phyloP scores from a whole-genome alignment of 352 stramenopile genomes.

The Phytophthora pluvialis region DNA sequence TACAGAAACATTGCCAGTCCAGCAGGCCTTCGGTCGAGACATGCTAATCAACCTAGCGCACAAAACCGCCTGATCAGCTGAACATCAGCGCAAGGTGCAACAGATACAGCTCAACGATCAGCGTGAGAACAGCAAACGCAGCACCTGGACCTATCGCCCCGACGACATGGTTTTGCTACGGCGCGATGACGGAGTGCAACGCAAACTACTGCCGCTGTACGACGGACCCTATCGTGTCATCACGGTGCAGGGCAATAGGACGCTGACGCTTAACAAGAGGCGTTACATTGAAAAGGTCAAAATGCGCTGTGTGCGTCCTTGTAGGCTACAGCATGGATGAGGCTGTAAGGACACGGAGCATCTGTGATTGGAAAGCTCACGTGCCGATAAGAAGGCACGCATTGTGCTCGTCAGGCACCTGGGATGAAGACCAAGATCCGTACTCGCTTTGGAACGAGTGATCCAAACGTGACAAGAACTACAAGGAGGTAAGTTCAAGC shows the following conservation, averaged over 20 bases:
- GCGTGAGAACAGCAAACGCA: background rate
- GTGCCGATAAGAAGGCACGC: background rate
- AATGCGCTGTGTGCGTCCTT: constrained; percentile 6
- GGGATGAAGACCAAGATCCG: too few species aligned
- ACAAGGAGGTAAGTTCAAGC: too few species aligned
- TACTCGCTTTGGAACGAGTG: too few species aligned
- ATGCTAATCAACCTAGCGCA: constrained; percentile 8
- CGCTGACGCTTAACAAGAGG: constrained; percentile 11
- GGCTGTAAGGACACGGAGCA: constrained; percentile 4
- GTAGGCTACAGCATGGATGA: constrained; percentile 9
- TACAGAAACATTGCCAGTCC: background rate
- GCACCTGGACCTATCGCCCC: background rate
- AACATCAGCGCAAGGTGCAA: background rate
- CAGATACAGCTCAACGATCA: constrained; percentile 4
- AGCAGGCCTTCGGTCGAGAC: constrained; percentile 3
- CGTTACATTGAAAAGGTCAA: constrained; percentile 15
- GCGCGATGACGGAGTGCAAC: background rate
- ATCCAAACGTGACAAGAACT: too few species aligned
- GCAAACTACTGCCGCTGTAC: background rate
- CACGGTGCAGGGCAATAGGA: background rate
- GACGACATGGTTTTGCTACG: background rate
- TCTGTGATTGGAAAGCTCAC: too few species aligned
- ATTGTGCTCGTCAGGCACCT: too few species aligned
- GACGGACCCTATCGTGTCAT: constrained; percentile 4
- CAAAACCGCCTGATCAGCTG: background rate